A percentile compares a stretch with the other conserved stretches of the same genome.
These are phyloP conservation scores for Trichocladium antarcticum DNA, from an alignment of 495 filamentous ascomycete species.

Conservation along the genomic window DNA sequence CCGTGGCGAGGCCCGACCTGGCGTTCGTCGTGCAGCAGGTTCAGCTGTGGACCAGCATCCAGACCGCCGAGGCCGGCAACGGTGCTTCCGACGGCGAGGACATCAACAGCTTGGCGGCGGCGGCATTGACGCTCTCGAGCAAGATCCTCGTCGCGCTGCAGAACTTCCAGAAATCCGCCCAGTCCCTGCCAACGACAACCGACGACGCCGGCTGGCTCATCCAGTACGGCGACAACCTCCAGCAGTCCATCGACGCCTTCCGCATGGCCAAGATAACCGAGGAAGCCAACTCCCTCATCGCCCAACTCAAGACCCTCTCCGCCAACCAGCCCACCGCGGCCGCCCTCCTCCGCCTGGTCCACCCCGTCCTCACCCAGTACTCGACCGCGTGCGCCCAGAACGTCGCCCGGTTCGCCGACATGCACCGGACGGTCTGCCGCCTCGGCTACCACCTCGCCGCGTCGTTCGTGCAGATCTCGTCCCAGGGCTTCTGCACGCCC, in stretches of 20 bases:
- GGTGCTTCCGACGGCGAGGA: constrained; percentile 9
- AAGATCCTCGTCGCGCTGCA: constrained; percentile 65
- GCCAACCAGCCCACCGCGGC: constrained; percentile 34
- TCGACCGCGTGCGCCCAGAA: constrained; percentile 44
- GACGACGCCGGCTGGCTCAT: constrained; percentile 55
- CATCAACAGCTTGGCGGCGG: constrained; percentile 26
- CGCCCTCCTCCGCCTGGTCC: constrained; percentile 52
- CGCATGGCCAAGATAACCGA: constrained; percentile 43
- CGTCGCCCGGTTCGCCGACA: constrained; percentile 40
- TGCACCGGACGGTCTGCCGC: constrained; percentile 60
- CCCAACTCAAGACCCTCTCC: constrained; percentile 37
- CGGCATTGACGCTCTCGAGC: constrained; percentile 49
- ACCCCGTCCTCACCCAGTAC: constrained; percentile 70
- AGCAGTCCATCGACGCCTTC: constrained; percentile 46
- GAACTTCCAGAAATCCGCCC: constrained; percentile 44
- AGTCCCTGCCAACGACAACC: constrained; percentile 36
- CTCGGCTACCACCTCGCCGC: constrained; percentile 62
- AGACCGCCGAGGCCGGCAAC: constrained; percentile 7
- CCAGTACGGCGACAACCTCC: constrained; percentile 46
- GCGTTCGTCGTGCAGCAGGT: constrained; percentile 54
- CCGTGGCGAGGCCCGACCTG: constrained; percentile 44
- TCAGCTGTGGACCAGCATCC: constrained; percentile 32
- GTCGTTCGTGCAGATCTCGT: constrained; percentile 61
- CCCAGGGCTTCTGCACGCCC: constrained; percentile 85
- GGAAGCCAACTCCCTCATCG: constrained; percentile 37